Conservation (phyloP, 345 rosid genomes). For the Anacardium occidentale region DNA sequence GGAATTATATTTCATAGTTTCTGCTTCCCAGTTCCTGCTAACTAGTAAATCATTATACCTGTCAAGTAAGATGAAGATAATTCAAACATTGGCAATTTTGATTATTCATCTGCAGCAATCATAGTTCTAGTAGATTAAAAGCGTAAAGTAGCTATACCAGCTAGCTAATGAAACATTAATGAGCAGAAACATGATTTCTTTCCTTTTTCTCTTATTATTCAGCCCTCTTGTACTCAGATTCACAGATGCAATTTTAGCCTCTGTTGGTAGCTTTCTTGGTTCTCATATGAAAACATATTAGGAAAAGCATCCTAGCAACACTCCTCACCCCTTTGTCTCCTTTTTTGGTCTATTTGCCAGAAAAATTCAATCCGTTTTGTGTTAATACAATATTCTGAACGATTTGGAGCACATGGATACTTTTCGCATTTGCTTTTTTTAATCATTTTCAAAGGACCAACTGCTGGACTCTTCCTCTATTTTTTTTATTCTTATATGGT, state of each 20-base stretch:
- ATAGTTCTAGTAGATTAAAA: neutral
- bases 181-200: neutral
- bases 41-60: neutral
- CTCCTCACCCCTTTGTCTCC: too few relatives aligned
- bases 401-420: neutral
- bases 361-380: neutral
- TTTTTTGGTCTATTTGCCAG: too few relatives aligned
- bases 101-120: neutral
- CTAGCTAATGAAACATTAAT: neutral
- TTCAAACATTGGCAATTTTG: neutral
- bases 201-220: neutral
- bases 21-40: neutral
- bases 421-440: neutral
- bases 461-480: neutral
- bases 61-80: neutral
- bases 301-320: neutral
- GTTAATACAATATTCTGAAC: neutral
- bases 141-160: neutral
- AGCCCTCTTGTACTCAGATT: neutral
- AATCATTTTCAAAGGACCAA: neutral
- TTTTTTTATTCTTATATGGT: neutral
- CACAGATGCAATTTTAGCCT: neutral
- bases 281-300: neutral
- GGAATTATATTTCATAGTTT: neutral
- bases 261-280: neutral